phyloP scores from a whole-genome alignment of 306 rosid genomes.

The Trifolium repens region DNA sequence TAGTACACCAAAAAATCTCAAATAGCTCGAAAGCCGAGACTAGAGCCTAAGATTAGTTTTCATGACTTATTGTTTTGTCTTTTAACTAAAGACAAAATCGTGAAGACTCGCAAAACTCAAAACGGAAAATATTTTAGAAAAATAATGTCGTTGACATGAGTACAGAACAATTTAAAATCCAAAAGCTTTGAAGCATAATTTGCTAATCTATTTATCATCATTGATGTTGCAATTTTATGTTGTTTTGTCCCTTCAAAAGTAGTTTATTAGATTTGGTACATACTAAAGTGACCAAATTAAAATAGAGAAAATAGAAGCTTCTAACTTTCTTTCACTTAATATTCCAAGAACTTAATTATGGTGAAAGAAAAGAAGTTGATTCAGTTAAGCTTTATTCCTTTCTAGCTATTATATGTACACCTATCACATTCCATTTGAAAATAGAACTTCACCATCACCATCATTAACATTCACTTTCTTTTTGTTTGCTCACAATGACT shows the following conservation, averaged over 20 bases:
- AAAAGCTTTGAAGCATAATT: neutral
- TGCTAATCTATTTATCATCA: neutral
- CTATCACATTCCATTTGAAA: conserved; percentile 21
- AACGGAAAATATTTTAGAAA: no score
- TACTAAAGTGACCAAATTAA: neutral
- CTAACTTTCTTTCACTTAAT: conserved; percentile 36
- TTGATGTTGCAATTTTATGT: neutral
- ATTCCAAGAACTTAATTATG: conserved; percentile 37
- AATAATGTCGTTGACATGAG: no score
- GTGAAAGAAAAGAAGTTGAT: conserved; percentile 64
- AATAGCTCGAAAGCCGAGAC: no score
- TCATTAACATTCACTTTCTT: neutral
- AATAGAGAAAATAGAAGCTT: conserved; percentile 26
- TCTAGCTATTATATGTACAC: conserved; percentile 43
- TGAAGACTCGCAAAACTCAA: no score
- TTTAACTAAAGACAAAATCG: no score
- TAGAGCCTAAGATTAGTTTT: neutral
- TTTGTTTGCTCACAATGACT: conserved; percentile 37
- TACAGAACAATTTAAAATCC: no score
- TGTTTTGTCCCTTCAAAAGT: neutral
- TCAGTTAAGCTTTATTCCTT: conserved; percentile 53
- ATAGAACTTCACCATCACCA: conserved; percentile 27
- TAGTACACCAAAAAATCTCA: no score
- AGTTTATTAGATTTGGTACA: neutral
- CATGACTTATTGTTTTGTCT: no score